Conservation (phyloP, 768 basidiomycete genomes). For the Suillus bovinus region DNA sequence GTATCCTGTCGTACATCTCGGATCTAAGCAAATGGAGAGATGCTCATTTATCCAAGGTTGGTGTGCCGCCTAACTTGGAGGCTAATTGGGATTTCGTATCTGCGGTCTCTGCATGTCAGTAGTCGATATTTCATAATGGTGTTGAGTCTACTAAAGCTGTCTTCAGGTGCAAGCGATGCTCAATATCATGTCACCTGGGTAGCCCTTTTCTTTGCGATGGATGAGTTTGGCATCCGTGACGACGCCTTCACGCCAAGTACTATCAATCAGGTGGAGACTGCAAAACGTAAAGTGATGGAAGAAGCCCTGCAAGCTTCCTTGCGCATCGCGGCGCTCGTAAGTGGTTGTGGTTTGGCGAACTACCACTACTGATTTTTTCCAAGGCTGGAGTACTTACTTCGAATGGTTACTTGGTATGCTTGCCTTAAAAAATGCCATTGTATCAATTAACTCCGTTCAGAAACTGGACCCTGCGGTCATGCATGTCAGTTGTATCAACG, state of each 20-base stretch:
- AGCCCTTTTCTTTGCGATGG: slow-evolving; percentile 75
- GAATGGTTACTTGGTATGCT: slow-evolving; percentile 81
- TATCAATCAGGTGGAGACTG: slow-evolving; percentile 63
- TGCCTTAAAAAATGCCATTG: slow-evolving; percentile 14
- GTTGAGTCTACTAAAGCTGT: background rate
- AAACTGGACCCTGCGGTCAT: slow-evolving; percentile 87
- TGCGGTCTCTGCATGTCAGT: slow-evolving; percentile 63
- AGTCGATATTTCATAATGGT: background rate
- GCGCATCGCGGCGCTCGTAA: slow-evolving; percentile 84
- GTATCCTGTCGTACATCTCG: slow-evolving; percentile 55
- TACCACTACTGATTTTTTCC: slow-evolving; percentile 6
- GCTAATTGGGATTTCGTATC: slow-evolving; percentile 89
- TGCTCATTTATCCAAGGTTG: slow-evolving; percentile 72
- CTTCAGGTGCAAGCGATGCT: slow-evolving; percentile 75
- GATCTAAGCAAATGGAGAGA: slow-evolving; percentile 74
- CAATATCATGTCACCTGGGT: slow-evolving; percentile 95
- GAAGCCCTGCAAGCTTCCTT: slow-evolving; percentile 85
- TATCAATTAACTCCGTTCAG: slow-evolving; percentile 34
- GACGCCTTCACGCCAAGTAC: slow-evolving; percentile 31
- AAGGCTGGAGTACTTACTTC: slow-evolving; percentile 81
- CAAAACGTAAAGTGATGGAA: slow-evolving; percentile 70
- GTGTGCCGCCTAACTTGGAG: slow-evolving; percentile 84
- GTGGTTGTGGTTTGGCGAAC: slow-evolving; percentile 22
- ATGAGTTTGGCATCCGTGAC: slow-evolving; percentile 84
- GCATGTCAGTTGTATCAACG: slow-evolving; percentile 83